phyloP scores from a whole-genome alignment of 2,329 filamentous ascomycete species.

The Westerdykella aurantiaca region DNA sequence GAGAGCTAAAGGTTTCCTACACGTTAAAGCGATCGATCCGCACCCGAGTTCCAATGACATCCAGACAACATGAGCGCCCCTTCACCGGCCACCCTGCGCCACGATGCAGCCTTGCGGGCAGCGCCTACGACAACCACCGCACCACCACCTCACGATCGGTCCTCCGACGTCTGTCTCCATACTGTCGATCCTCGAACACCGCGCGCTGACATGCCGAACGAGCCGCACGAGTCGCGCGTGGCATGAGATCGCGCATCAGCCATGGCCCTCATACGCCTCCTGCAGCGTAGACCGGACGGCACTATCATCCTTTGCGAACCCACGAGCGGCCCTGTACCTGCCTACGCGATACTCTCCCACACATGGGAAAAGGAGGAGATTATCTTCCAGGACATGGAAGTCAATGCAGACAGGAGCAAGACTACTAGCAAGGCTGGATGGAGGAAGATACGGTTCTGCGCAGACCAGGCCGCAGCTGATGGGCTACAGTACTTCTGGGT shows the following conservation, averaged over 20 bases:
- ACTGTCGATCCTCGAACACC: conserved; percentile 4
- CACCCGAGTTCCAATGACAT: too few relatives aligned
- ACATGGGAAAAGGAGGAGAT: conserved; percentile 14
- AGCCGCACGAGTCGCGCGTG: conserved; percentile 7
- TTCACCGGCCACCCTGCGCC: conserved; percentile 7
- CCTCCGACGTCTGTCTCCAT: conserved; percentile 7
- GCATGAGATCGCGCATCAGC: conserved; percentile 5
- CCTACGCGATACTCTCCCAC: conserved; percentile 17
- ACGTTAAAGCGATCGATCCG: too few relatives aligned
- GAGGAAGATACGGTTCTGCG: conserved; percentile 17
- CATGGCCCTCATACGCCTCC: background rate
- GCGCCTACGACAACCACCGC: conserved; percentile 7
- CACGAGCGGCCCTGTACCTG: conserved; percentile 3
- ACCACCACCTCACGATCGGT: background rate
- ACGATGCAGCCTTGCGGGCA: conserved; percentile 11
- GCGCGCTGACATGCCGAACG: conserved; percentile 6
- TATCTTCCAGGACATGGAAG: conserved; percentile 13
- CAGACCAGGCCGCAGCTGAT: conserved; percentile 10
- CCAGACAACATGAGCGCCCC: conserved; percentile 4
- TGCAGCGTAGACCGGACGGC: too few relatives aligned
- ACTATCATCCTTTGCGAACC: too few relatives aligned
- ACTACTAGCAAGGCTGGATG: conserved; percentile 10
- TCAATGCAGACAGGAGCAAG: conserved; percentile 6
- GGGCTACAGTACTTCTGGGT: conserved; percentile 14
- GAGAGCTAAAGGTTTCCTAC: too few relatives aligned